A percentile compares a stretch with the other conserved stretches of the same genome.
Evolutionary conservation across 805 yeast species (phyloP).

Genomic region (Nakazawaea pomicola): DNA sequence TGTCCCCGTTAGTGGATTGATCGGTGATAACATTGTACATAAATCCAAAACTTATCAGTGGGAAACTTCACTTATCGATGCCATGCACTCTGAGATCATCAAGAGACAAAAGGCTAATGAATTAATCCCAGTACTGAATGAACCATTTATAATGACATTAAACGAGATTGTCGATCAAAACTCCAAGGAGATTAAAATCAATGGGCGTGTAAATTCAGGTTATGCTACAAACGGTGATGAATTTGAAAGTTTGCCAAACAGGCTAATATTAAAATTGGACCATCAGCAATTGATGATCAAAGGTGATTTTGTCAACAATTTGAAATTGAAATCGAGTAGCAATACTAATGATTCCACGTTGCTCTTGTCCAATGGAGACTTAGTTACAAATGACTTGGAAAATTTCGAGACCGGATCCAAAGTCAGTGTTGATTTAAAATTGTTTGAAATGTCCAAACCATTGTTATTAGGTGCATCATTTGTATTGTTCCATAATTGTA

Average conservation of each 20-base stretch:
- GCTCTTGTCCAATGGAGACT: conserved; percentile 69
- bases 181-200: conserved; percentile 43
- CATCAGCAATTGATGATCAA: conserved; percentile 35
- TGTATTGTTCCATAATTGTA: conserved; percentile 71
- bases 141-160: conserved; percentile 53
- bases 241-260: conserved; percentile 50
- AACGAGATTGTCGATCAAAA: conserved; percentile 54
- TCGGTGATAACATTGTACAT: conserved; percentile 61
- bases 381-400: conserved; percentile 34
- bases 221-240: conserved; percentile 67
- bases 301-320: conserved; percentile 46
- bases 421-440: conserved; percentile 50
- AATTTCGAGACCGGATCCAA: conserved; percentile 33
- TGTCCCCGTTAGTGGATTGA: conserved; percentile 66
- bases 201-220: conserved; percentile 70
- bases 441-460: conserved; percentile 70
- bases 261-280: conserved; percentile 38
- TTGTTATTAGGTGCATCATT: conserved; percentile 75
- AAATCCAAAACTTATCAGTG: conserved; percentile 22
- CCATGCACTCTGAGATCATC: conserved; percentile 22
- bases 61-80: conserved; percentile 22
- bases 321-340: conserved; percentile 37
- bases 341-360: too few species aligned
- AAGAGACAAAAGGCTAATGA: too few species aligned
- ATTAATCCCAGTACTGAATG: conserved; percentile 26